Conservation (phyloP, 2,329 filamentous ascomycete genomes). For the Alternaria hordeiaustralica region DNA sequence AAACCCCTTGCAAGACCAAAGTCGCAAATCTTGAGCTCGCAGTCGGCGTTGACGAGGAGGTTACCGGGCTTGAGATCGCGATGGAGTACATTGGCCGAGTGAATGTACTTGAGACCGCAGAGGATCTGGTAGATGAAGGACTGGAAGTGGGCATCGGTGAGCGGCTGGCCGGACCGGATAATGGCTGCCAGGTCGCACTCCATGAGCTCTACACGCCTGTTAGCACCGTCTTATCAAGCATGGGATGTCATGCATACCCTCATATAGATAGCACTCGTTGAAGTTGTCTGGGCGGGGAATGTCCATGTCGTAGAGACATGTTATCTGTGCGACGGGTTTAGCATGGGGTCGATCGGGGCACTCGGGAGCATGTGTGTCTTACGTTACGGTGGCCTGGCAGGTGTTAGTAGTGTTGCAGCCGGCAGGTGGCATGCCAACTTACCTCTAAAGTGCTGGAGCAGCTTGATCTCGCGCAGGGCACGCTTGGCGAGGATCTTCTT, state of each 20-base stretch:
- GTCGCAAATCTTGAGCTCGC: conserved; percentile 98
- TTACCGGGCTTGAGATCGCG: conserved; percentile 97
- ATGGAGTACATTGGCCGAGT: conserved; percentile 97
- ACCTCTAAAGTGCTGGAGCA: conserved; percentile 91
- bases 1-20: conserved; percentile 97
- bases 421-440: conserved; percentile 14
- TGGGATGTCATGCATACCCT: conserved; percentile 65
- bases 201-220: conserved; percentile 79
- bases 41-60: conserved; percentile 96
- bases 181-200: conserved; percentile 98
- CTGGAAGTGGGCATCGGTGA: conserved; percentile 99
- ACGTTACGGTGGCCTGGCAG: conserved; percentile 56
- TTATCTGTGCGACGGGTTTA: conserved; percentile 72
- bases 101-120: conserved; percentile 98
- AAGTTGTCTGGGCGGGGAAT: conserved; percentile 97
- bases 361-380: conserved; percentile 54
- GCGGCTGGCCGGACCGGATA: conserved; percentile 92
- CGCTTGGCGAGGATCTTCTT: conserved; percentile 99
- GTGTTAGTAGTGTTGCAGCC: conserved; percentile 28
- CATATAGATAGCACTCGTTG: conserved; percentile 98
- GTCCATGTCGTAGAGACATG: conserved; percentile 99
- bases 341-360: conserved; percentile 48
- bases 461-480: conserved; percentile 96
- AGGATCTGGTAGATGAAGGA: conserved; percentile 99
- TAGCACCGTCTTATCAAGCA: conserved; percentile 20